Conservation (phyloP, 169 alveolate species). For the Plasmodium cynomolgi region DNA sequence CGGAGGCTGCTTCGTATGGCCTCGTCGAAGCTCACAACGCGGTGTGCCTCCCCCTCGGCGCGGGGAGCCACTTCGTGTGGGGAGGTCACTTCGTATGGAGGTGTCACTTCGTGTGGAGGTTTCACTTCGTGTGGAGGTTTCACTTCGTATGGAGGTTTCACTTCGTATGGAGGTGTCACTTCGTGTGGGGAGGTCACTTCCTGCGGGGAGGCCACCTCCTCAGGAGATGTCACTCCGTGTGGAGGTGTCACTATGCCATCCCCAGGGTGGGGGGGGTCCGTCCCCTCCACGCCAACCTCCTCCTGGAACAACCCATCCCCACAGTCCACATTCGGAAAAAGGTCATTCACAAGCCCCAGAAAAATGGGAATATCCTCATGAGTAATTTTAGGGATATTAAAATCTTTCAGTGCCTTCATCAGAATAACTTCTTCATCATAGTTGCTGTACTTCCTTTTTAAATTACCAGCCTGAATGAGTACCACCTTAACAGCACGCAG, state of each 20-base stretch:
- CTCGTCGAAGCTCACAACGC: slow-evolving; percentile 26
- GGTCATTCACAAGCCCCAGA: slow-evolving; percentile 93
- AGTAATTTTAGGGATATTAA: slow-evolving; percentile 95
- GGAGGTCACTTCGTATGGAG: background rate
- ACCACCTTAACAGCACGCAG: slow-evolving; percentile 97
- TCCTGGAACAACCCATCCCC: slow-evolving; percentile 9
- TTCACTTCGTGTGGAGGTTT: background rate
- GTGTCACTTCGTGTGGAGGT: background rate
- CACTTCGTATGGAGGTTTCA: no score
- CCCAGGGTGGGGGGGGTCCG: background rate
- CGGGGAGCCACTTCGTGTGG: background rate
- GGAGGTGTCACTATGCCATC: background rate
- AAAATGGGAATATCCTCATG: slow-evolving; percentile 94
- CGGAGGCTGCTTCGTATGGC: slow-evolving; percentile 44
- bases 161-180: no score
- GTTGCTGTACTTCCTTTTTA: slow-evolving; percentile 94
- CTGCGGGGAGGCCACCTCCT: background rate
- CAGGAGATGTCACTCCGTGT: no score
- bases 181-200: background rate
- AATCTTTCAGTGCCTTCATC: slow-evolving; percentile 97
- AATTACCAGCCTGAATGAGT: slow-evolving; percentile 96
- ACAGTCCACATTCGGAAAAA: slow-evolving; percentile 91
- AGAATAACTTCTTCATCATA: slow-evolving; percentile 93
- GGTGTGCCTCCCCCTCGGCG: background rate
- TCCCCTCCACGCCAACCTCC: background rate